A percentile compares a stretch with the other conserved stretches of the same genome.
Evolutionary conservation across 139 green algal genomes (phyloP).

Genomic region (Cymbomonas tetramitiformis): DNA sequence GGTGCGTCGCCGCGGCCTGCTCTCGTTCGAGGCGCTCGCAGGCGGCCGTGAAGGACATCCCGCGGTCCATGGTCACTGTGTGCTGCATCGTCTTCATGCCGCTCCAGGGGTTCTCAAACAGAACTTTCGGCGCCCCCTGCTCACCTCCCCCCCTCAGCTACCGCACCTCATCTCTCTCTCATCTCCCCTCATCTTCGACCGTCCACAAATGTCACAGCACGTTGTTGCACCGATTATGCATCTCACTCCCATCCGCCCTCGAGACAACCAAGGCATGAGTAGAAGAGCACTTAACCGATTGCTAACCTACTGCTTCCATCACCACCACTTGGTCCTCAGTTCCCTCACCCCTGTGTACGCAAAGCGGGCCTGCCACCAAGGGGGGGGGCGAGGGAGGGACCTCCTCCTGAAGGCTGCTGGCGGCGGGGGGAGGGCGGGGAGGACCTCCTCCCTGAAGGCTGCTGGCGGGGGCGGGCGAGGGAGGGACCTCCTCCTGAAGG

Average conservation of each 20-base stretch:
- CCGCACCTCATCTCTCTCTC: too few relatives aligned
- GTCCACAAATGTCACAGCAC: background rate
- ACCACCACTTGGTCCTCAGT: too few relatives aligned
- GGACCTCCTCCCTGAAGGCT: too few relatives aligned
- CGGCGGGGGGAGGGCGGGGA: too few relatives aligned
- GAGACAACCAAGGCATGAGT: background rate
- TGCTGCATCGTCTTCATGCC: background rate
- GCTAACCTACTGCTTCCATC: too few relatives aligned
- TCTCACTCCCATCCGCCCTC: background rate
- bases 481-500: too few relatives aligned
- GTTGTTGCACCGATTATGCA: background rate
- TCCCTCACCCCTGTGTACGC: too few relatives aligned
- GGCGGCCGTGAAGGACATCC: slow-evolving; percentile 9
- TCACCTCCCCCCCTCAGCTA: too few relatives aligned
- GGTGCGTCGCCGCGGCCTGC: background rate
- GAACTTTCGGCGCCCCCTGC: too few relatives aligned
- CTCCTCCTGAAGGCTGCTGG: slow-evolving; percentile 26
- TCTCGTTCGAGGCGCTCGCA: background rate
- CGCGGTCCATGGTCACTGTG: slow-evolving; percentile 8
- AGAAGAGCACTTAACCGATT: background rate
- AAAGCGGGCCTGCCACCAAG: slow-evolving; percentile 24
- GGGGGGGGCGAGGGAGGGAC: slow-evolving; percentile 31
- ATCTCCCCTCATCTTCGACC: too few relatives aligned
- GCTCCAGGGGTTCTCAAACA: slow-evolving; percentile 13
- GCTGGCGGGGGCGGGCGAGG: too few relatives aligned